These are phyloP conservation scores for Picochlorum sp. DNA, from an alignment of 139 green algal genomes.

Conservation along the genomic window DNA sequence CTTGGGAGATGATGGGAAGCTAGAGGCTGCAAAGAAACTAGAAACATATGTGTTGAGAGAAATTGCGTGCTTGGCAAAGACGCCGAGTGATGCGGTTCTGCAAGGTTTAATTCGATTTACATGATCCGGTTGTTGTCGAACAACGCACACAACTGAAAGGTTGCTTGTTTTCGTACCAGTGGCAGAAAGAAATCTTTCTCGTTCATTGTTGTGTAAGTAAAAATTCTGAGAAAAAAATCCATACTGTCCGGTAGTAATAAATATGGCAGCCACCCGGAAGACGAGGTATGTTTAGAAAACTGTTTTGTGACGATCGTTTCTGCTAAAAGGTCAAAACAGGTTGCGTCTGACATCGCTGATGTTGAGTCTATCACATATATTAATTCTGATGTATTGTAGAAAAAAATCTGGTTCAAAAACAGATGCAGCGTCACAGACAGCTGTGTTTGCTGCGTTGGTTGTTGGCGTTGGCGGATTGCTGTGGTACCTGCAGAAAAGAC, in stretches of 20 bases:
- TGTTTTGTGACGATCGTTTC: no score
- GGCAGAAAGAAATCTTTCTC: no score
- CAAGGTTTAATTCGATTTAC: slow-evolving; percentile 31
- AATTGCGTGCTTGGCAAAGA: slow-evolving; percentile 35
- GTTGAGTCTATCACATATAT: no score
- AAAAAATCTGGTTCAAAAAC: background rate
- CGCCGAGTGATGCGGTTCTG: slow-evolving; percentile 18
- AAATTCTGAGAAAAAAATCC: no score
- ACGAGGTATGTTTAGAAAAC: no score
- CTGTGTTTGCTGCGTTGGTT: background rate
- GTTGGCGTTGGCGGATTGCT: background rate
- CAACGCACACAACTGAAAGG: no score
- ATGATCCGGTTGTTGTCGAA: background rate
- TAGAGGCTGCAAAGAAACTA: slow-evolving; percentile 5
- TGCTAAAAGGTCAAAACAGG: no score
- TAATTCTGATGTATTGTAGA: background rate
- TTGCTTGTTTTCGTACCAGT: no score
- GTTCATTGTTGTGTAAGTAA: no score
- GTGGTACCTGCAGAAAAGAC: background rate
- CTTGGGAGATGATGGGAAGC: slow-evolving; percentile 4
- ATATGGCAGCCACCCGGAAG: no score
- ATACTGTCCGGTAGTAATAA: no score
- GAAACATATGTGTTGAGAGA: slow-evolving; percentile 30
- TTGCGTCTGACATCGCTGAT: no score
- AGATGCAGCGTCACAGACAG: background rate